Evolutionary conservation across 2,329 filamentous ascomycete genomes (phyloP), one percentile per base, ranked within the genome.

Genomic region (Colletotrichum lini): DNA sequence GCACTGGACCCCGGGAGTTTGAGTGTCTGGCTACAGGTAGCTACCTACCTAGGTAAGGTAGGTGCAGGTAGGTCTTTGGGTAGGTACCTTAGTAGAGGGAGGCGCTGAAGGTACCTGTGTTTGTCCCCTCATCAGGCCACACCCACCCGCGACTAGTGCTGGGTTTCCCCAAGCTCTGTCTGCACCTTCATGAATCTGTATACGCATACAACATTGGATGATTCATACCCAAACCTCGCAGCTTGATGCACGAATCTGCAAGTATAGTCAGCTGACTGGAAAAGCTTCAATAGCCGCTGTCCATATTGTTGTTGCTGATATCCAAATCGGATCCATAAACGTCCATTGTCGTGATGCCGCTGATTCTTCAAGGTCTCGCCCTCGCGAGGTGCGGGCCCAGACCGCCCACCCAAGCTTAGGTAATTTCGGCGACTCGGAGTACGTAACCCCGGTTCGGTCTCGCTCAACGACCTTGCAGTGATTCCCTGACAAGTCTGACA

Each of bases 1-100:
- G 67, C 67, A 53, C 30, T 58, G 60, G 66, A 53, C 44, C 45
- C 66, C 21, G 23, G 42, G 62, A 26, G 40, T 40, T 26, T 60
- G 42, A 60, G 45, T 26, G 49, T 44, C 23, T 21, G 45, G 18
- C 7, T 23, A 38, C 35, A 38, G 35, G 35, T 38, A 38, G 9
- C 9, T 38, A 10, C 2, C 35, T 38, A 2, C 9, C 8, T 38
- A 10, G 35, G 35, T 3, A 10, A 10, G 35, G 35, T 38, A 38
- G 35, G 35, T 38, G 30, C 2, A 35, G 30, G 30, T 35, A 30
- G 26, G 26, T 30, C 26, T 26, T 4, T 42, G 54, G 54, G n/a
- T n/a, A 12, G 54, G 12, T 2, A 8, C 3, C 13, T 52, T 13
- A 50, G 59, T 16, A 6, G 26, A 42, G 4, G 59, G 47, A 21